These are phyloP conservation scores for Corynespora cassiicola DNA, from an alignment of 2,329 filamentous ascomycete genomes.

Conservation along the genomic window DNA sequence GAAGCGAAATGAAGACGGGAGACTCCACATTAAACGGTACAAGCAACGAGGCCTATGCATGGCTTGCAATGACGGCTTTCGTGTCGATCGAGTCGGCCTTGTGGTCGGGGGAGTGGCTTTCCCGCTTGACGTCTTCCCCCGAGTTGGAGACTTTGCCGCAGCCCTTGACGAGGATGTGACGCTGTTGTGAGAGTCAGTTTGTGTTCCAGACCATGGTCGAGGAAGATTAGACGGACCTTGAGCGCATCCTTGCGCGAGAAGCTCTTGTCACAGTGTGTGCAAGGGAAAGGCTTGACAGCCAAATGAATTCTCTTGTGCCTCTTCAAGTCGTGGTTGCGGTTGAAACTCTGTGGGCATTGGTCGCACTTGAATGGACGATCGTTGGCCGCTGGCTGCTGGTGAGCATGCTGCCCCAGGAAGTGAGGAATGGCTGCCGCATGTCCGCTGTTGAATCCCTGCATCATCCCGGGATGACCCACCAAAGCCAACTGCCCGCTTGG, in stretches of 20 bases:
- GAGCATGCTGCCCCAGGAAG: constrained; percentile 60
- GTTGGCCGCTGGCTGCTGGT: constrained; percentile 62
- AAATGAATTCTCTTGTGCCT: constrained; percentile 94
- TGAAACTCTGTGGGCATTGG: constrained; percentile 90
- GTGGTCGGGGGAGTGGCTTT: constrained; percentile 37
- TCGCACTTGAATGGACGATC: constrained; percentile 96
- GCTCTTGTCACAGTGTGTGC: constrained; percentile 89
- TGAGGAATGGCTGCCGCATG: constrained; percentile 71
- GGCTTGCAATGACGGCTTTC: constrained; percentile 33
- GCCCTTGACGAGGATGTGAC: constrained; percentile 72
- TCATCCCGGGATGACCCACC: constrained; percentile 66
- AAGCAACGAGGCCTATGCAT: constrained; percentile 20
- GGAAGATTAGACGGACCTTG: constrained; percentile 71
- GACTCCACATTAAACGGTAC: constrained; percentile 8
- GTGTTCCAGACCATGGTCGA: constrained; percentile 42
- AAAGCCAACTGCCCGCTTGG: constrained; percentile 76
- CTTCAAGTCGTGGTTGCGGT: constrained; percentile 94
- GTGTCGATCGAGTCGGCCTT: constrained; percentile 37
- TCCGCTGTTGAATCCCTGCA: constrained; percentile 65
- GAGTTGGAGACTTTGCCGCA: constrained; percentile 61
- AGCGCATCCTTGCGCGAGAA: constrained; percentile 96
- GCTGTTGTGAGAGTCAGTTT: constrained; percentile 53
- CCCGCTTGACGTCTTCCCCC: constrained; percentile 39
- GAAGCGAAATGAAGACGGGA: constrained; percentile 30
- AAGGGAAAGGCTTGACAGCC: constrained; percentile 94